These are phyloP conservation scores for Phaffia rhodozyma DNA, from an alignment of 1,284 basidiomycete species.

Conservation along the genomic window DNA sequence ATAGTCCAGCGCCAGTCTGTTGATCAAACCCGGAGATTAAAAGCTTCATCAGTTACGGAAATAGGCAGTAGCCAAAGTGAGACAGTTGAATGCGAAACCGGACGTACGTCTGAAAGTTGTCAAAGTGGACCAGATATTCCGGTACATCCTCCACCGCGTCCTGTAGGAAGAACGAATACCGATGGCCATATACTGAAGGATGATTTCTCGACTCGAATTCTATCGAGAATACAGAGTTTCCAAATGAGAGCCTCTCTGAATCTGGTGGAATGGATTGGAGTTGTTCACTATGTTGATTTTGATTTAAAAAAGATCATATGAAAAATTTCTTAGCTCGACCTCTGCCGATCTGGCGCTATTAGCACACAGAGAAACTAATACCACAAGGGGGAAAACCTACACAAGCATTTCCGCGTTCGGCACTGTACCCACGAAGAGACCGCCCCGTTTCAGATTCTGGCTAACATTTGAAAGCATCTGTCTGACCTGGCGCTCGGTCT, in stretches of 20 bases:
- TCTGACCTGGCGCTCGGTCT: conserved; percentile 68
- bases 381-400: conserved; percentile 40
- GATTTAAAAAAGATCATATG: background rate
- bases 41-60: conserved; percentile 4
- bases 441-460: conserved; percentile 64
- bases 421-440: conserved; percentile 86
- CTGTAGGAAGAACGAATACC: conserved; percentile 83
- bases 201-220: conserved; percentile 59
- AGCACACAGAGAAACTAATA: conserved; percentile 15
- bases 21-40: background rate
- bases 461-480: conserved; percentile 90
- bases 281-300: conserved; percentile 42
- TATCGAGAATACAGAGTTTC: conserved; percentile 81
- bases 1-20: conserved; percentile 72
- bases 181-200: conserved; percentile 67
- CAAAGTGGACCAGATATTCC: conserved; percentile 92
- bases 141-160: conserved; percentile 96
- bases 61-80: background rate
- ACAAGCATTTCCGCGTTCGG: conserved; percentile 70
- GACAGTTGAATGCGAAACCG: background rate
- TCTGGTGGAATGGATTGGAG: conserved; percentile 53
- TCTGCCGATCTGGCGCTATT: background rate
- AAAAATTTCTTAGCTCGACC: too few species aligned
- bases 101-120: conserved; percentile 71
- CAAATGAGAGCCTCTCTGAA: conserved; percentile 57